Base-by-base conservation (phyloP, 805 yeast genomes). In the Candida mattraensis region DNA sequence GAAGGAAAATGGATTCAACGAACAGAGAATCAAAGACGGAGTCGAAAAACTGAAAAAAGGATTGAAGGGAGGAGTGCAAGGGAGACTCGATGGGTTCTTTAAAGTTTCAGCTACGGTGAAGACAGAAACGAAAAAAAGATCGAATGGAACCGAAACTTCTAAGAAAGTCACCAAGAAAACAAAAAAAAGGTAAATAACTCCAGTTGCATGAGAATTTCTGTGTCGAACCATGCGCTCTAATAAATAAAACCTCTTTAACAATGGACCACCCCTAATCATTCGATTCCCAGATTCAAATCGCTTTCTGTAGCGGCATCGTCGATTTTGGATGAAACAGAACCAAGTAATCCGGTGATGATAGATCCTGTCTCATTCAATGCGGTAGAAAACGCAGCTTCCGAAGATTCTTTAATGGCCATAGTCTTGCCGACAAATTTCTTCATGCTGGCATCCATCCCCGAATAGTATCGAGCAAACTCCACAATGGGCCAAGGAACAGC, bases 81-180 rank as follows among this genome's bases (percentile, higher is more conserved):
- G 93, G 5, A 75, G 98, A 49, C 63, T 91, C 18, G 97, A 93
- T 56, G 94, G 96, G 1, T 93, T 93, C 55, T 93, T 93, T 65
- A 78, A 79, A 51, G 87, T 80, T 29, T 65, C 71, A 7, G 48
- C 47, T 2, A 36, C 54, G 3, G 64, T 66, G 21, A 74, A 76
- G 6, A 70, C 78, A 40, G 42, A 38, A n/a, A 69, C 76, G n/a
- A 72, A 52, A 37, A 70, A 50, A 58, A 57, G 56, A 43, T 48
- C 35, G 42, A 48, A 64, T 3, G 52, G 56, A 15, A 61, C 62
- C 33, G 57, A 43, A 12, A 62, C 63, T 40, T 58, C 56, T 11
- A 31, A 27, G 19, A 15, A 17, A 11, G 22, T 20, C n/a, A n/a
- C n/a, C 4, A 37, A 37, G 35, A 48, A 44, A 33, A 29, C 44